Evolutionary conservation across 345 rosid genomes (phyloP), one percentile per base, ranked within the genome.

Genomic region (Linum tenue): DNA sequence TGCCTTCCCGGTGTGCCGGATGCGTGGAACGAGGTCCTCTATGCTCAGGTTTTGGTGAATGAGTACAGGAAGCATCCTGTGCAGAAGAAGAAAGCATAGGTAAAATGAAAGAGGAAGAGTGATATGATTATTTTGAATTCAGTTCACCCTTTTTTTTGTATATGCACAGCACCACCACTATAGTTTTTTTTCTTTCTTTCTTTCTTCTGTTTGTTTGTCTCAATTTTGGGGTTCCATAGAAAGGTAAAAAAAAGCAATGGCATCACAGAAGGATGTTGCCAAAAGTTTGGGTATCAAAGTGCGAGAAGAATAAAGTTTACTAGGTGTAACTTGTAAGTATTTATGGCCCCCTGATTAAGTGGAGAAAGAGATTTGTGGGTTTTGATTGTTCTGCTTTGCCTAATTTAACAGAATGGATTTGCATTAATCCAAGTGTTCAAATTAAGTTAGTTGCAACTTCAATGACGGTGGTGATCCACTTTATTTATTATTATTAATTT

Each of bases 1-100:
- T 94, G 99, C 79, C 95, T 94, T 61, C 97, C 99, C 0, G 99
- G 99, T 0, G 97, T 94, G 36, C 99, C 97, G 0, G 99, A 94
- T 64, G 70, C 86, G 0, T 94, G 99, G 99, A 94, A 94, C 43
- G 96, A 90, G 72, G 80, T 94, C 66, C 78, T 94, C 59, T 94
- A 86, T 1, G 91, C 90, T 0, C 86, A 94, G 76, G 76, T 94
- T 43, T 72, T 91, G 3, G 70, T 91, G 56, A 82, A 79, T 42
- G 81, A 85, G 72, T 50, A 66, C 70, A 79, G 70, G 68, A 75
- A 78, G 77, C 67, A 59, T 51, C 80, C 77, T 69, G 72, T 68
- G 44, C 82, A 78, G 67, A 77, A 70, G 67, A 73, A 22, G 31
- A 22, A 22, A 72, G 65, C 77, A 64, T 71, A 72, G 85, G 78